Percentiles rank a stretch among this genome's conserved stretches.
These are phyloP conservation scores for Plantago coronopus DNA, from an alignment of 305 asterid genomes.

Conservation along the genomic window DNA sequence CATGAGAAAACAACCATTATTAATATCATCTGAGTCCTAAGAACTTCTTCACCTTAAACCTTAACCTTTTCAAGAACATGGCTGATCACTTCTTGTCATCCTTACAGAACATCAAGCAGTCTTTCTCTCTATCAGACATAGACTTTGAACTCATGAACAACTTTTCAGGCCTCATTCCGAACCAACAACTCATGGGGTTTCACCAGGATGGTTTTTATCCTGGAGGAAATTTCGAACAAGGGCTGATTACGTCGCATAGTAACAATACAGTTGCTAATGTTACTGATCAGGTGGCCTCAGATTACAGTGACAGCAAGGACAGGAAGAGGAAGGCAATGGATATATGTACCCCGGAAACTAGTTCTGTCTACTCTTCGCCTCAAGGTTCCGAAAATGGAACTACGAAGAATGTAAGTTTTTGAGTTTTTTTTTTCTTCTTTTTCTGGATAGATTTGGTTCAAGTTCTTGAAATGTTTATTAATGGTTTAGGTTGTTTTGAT, in stretches of 20 bases:
- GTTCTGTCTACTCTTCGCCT: constrained; percentile 55
- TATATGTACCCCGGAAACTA: constrained; percentile 34
- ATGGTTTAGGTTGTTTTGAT: not conserved
- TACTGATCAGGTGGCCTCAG: constrained; percentile 19
- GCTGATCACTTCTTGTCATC: constrained; percentile 43
- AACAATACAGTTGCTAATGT: constrained; percentile 17
- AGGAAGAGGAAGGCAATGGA: constrained; percentile 48
- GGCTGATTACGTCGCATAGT: constrained; percentile 25
- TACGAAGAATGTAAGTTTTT: constrained; percentile 39
- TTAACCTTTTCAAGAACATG: constrained; percentile 24
- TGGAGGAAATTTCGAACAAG: constrained; percentile 43
- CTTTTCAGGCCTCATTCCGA: constrained; percentile 34
- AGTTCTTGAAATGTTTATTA: constrained; percentile 2
- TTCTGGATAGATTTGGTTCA: not conserved
- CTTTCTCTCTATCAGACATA: constrained; percentile 35
- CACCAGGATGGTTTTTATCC: constrained; percentile 31
- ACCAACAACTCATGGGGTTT: constrained; percentile 30
- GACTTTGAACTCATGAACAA: constrained; percentile 42
- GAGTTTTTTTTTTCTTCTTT: no score
- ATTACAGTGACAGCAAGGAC: constrained; percentile 22
- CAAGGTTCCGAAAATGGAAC: constrained; percentile 51
- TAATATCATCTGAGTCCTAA: constrained; percentile 4
- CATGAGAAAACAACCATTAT: constrained; percentile 3
- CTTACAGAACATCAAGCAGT: constrained; percentile 33
- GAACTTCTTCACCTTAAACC: not conserved